A percentile compares a stretch with the other conserved stretches of the same genome.
Conservation (phyloP, 2,329 filamentous ascomycete genomes). For the Stemphylium lycopersici region DNA sequence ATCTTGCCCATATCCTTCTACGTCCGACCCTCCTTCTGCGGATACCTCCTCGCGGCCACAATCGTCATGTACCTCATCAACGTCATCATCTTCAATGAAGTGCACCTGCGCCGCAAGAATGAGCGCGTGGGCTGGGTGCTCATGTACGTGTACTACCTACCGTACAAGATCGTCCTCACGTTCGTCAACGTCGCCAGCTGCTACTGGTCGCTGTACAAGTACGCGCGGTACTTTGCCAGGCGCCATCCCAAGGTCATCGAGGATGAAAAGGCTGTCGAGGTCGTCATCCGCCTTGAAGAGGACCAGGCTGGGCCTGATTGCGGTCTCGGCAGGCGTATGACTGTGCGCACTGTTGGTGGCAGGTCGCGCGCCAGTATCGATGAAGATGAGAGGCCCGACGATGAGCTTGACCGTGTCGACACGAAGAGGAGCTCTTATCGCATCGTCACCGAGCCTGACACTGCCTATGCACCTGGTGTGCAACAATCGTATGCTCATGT, state of each 20-base stretch:
- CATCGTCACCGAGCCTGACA: neutral
- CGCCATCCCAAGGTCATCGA: slow-evolving; percentile 58
- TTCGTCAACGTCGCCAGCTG: slow-evolving; percentile 52
- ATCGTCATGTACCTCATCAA: slow-evolving; percentile 53
- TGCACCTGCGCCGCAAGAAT: slow-evolving; percentile 55
- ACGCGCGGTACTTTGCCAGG: slow-evolving; percentile 55
- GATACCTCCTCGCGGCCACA: slow-evolving; percentile 48
- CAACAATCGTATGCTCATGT: neutral
- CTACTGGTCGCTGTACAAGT: slow-evolving; percentile 51
- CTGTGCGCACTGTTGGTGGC: slow-evolving; percentile 24
- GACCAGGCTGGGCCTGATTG: slow-evolving; percentile 7
- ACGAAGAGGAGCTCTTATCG: neutral
- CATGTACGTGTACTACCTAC: slow-evolving; percentile 51
- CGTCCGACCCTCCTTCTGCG: slow-evolving; percentile 51
- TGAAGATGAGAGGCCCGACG: neutral
- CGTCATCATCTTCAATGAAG: slow-evolving; percentile 56
- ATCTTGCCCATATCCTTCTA: slow-evolving; percentile 55
- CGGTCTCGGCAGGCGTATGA: slow-evolving; percentile 30
- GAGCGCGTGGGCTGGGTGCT: slow-evolving; percentile 51
- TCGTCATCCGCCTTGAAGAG: slow-evolving; percentile 36
- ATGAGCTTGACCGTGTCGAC: neutral
- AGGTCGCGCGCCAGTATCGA: neutral
- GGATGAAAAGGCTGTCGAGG: slow-evolving; percentile 51
- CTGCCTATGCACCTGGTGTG: neutral
- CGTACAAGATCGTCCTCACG: slow-evolving; percentile 54